Percentiles rank a stretch among this genome's conserved stretches.
These are phyloP conservation scores for Whalleya microplaca DNA, from an alignment of 2,329 filamentous ascomycete genomes.

Conservation along the genomic window DNA sequence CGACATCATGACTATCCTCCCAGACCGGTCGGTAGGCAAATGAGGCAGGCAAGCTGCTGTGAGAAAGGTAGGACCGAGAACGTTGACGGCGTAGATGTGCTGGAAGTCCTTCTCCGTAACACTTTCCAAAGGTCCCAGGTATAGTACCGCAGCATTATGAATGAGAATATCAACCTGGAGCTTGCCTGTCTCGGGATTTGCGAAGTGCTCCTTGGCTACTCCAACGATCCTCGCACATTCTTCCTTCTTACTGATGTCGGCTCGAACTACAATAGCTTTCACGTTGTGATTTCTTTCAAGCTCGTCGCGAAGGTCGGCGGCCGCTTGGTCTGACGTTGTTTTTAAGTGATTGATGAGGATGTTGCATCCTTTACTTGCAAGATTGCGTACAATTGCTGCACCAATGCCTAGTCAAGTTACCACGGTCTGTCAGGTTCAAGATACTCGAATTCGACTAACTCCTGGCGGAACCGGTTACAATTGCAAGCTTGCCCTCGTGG, in stretches of 20 bases:
- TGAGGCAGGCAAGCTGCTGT: slow-evolving; percentile 57
- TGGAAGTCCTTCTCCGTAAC: slow-evolving; percentile 56
- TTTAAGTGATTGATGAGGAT: slow-evolving; percentile 65
- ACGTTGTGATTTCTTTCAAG: slow-evolving; percentile 51
- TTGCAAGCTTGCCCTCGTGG: slow-evolving; percentile 51
- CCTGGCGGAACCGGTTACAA: slow-evolving; percentile 56
- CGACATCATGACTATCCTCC: slow-evolving; percentile 61
- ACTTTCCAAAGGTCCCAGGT: slow-evolving; percentile 49
- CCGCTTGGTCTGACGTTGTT: slow-evolving; percentile 52
- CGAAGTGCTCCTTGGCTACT: slow-evolving; percentile 50
- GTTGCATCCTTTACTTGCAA: slow-evolving; percentile 64
- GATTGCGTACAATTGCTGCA: slow-evolving; percentile 58
- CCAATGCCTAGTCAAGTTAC: slow-evolving; percentile 55
- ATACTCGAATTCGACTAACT: slow-evolving; percentile 38
- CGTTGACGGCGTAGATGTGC: slow-evolving; percentile 60
- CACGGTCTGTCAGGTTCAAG: neutral
- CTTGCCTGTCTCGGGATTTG: slow-evolving; percentile 50
- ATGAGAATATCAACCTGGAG: slow-evolving; percentile 61
- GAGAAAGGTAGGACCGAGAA: slow-evolving; percentile 58
- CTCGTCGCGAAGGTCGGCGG: slow-evolving; percentile 50
- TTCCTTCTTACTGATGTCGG: slow-evolving; percentile 62
- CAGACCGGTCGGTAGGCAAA: slow-evolving; percentile 59
- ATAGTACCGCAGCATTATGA: slow-evolving; percentile 60
- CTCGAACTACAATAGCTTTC: slow-evolving; percentile 60
- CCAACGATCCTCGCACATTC: slow-evolving; percentile 57